phyloP scores from a whole-genome alignment of 352 stramenopile species.

The Globisporangium heterothallicum region DNA sequence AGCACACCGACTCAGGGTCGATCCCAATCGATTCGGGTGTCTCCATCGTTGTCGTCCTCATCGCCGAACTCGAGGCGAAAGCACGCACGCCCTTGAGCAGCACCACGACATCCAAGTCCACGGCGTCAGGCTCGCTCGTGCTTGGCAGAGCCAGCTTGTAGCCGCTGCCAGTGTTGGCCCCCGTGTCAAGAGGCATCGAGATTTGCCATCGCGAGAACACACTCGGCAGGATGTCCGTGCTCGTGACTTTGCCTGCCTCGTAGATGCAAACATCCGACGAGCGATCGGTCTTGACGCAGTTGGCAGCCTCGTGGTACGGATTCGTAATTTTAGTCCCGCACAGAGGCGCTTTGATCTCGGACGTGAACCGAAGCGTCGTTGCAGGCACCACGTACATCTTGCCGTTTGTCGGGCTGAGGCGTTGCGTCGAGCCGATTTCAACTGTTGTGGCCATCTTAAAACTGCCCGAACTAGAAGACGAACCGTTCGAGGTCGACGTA shows the following conservation, averaged over 20 bases:
- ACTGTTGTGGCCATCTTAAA: constrained; percentile 1
- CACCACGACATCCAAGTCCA: not conserved
- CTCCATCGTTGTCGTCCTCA: not conserved
- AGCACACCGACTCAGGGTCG: not conserved
- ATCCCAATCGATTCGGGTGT: not conserved
- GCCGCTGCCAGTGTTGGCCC: too few relatives aligned
- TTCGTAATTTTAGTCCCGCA: not conserved
- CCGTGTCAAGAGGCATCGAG: constrained; percentile 2
- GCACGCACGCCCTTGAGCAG: not conserved
- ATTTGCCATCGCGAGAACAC: constrained; percentile 8
- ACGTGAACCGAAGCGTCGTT: not conserved
- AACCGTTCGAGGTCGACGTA: not conserved
- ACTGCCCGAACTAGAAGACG: not conserved
- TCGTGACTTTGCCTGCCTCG: constrained; percentile 1
- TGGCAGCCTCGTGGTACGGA: constrained; percentile 10
- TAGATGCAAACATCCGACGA: constrained; percentile 5
- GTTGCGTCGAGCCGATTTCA: not conserved
- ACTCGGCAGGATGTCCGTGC: constrained; percentile 9
- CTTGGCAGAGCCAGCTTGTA: not conserved
- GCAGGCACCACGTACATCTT: constrained; percentile 1
- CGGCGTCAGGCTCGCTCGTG: not conserved
- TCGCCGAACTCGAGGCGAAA: not conserved
- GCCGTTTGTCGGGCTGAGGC: not conserved
- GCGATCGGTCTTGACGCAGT: constrained; percentile 4
- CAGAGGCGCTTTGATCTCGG: not conserved